Base-by-base conservation (phyloP, 2,329 filamentous ascomycete genomes). In the Calonectria multiphialidica region DNA sequence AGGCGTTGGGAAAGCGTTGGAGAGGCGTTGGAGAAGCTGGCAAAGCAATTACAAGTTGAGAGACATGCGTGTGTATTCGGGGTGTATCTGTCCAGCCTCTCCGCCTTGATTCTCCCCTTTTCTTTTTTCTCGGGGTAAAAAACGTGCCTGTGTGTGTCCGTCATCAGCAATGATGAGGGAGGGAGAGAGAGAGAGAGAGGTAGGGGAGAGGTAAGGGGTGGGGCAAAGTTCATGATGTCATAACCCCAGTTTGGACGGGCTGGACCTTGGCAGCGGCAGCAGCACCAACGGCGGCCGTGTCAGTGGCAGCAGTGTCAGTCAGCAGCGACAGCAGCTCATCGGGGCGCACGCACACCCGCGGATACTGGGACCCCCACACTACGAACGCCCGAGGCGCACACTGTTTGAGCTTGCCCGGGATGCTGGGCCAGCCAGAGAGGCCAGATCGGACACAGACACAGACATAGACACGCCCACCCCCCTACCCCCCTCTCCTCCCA, bases 181-280 rank as follows among this genome's bases (percentile, higher is more conserved):
- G 12, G 25, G n/a, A 30, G 18, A 13, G 5, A 8, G 28, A 37
- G 35, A 10, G 35, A 15, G n/a, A n/a, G n/a, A n/a, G n/a, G n/a
- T n/a, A n/a, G n/a, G n/a, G n/a, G n/a, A n/a, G n/a, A n/a, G n/a
- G n/a, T n/a, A n/a, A n/a, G 35, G 35, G 13, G 9, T 37, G 35
- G 35, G 35, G 35, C 3, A 10, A 3, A 8, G 9, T 66, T 45
- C 16, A 72, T 72, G 71, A 72, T 73, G 71, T 73, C 71, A 67
- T 70, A 66, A 10, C 21, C 21, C 16, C 45, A 33, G 18, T 50
- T 44, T 49, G 42, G 33, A 21, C 49, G 30, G 7, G 28, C 15
- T 28, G 16, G 49, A 23, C 64, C 40, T 37, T 59, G 50, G 28
- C 28, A 49, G n/a, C 9, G n/a, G n/a, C n/a, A n/a, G n/a, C n/a